Base-by-base conservation (phyloP, 1,284 basidiomycete species). In the Ceratobasidium sp. region DNA sequence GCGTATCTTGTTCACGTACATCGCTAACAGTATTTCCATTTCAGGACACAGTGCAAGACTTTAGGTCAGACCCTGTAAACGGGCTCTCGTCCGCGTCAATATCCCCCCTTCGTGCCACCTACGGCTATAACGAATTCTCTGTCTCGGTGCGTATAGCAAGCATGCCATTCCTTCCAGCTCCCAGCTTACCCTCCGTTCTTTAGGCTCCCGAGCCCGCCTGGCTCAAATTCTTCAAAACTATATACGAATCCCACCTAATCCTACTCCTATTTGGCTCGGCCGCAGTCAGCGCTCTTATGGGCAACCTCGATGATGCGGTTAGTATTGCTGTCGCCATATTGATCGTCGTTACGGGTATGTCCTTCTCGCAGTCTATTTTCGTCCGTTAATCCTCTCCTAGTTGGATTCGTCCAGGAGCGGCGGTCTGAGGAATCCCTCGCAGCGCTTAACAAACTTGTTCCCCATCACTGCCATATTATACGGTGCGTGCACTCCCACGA, bases 371-470 rank as follows among this genome's bases (percentile, higher is more conserved):
- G 36, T 50, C 29, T 33, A 19, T 14, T 29, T 41, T 27, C 22
- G 41, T 44, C 36, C 44, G 19, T 29, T 47, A 8, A 41, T 14
- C 15, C 17, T 63, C 24, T 0, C 67, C 29, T 79, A 96, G 97
- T 99, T 76, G 97, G 95, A 0, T 98, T 98, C 80, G 91, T 98
- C 47, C 97, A 99, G 82, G 97, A 99, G 84, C 91, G 93, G 77
- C 88, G 97, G 51, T 98, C 96, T 0, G 97, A 99, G 83, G 93
- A 98, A 84, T 95, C 93, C 73, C 86, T 99, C 31, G 95, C 98
- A 82, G 96, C 97, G 0, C 87, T 99, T 36, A 98, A 96, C 85
- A 98, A 97, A 83, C 92, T 98, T 50, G 96, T 98, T 14, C 97
- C 97, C 0, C 97, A 98, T 81, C 95, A 97, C 82, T 98, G 95